phyloP scores from a whole-genome alignment of 306 rosid species.

The Cucumis hystrix region DNA sequence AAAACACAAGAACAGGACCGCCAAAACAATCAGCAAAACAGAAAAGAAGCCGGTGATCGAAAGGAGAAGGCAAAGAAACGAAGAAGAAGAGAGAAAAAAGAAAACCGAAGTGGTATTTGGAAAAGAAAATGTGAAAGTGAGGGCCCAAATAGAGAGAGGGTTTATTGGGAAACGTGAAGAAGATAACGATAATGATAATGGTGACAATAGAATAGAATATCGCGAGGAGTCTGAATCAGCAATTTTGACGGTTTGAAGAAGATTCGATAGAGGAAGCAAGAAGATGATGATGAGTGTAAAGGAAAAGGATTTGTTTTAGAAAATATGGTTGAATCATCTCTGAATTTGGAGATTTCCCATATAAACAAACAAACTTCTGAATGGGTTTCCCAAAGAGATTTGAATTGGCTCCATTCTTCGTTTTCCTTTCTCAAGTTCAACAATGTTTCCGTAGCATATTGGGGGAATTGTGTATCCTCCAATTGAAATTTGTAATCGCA shows the following conservation, averaged over 20 bases:
- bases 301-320: background rate
- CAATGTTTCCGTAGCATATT: too few relatives aligned
- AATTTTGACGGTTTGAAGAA: background rate
- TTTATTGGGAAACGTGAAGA: conserved; percentile 8
- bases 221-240: background rate
- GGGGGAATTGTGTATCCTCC: too few relatives aligned
- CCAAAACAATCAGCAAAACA: background rate
- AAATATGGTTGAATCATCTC: background rate
- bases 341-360: background rate
- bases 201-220: background rate
- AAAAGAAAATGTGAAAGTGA: background rate
- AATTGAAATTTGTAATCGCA: too few relatives aligned
- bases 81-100: background rate
- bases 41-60: background rate
- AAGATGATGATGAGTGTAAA: background rate
- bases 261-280: background rate
- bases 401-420: too few relatives aligned
- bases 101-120: background rate
- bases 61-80: background rate
- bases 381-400: too few relatives aligned
- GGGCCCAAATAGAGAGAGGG: background rate
- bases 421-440: too few relatives aligned
- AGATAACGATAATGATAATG: conserved; percentile 13
- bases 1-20: background rate
- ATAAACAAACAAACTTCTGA: too few relatives aligned